A percentile compares a stretch with the other conserved stretches of the same genome.
These are phyloP conservation scores for Daedaleopsis sinensis DNA, from an alignment of 768 basidiomycete species.

Conservation along the genomic window DNA sequence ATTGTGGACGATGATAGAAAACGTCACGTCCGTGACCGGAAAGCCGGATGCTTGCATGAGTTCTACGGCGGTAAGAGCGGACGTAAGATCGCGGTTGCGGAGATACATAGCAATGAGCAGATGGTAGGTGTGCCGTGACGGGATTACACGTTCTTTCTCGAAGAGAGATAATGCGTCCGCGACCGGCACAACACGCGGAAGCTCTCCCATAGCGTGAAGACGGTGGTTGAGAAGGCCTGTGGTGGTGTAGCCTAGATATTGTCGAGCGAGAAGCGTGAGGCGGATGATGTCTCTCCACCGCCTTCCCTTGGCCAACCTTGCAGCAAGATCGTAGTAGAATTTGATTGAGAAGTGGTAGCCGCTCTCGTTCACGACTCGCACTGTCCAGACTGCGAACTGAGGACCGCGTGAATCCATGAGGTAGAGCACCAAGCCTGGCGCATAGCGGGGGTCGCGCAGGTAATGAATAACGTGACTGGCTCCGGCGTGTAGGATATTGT, in stretches of 20 bases:
- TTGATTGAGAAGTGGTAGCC: constrained; percentile 54
- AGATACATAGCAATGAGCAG: constrained; percentile 68
- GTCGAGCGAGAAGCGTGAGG: constrained; percentile 50
- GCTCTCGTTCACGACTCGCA: constrained; percentile 50
- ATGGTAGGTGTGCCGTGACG: constrained; percentile 68
- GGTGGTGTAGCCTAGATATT: constrained; percentile 52
- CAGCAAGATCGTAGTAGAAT: constrained; percentile 60
- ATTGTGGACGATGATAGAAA: constrained; percentile 57
- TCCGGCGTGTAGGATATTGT: not conserved
- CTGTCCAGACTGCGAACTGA: constrained; percentile 44
- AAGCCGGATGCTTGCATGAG: constrained; percentile 61
- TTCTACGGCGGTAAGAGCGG: constrained; percentile 55
- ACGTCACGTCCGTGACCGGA: constrained; percentile 57
- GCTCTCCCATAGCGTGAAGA: constrained; percentile 60
- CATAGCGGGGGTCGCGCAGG: constrained; percentile 6
- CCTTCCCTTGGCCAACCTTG: constrained; percentile 47
- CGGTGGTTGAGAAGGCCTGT: constrained; percentile 72
- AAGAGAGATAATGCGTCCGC: constrained; percentile 54
- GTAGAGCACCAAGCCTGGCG: constrained; percentile 11
- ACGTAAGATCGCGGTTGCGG: constrained; percentile 63
- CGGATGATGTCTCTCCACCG: constrained; percentile 55
- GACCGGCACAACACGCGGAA: constrained; percentile 49
- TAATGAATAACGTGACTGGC: not conserved
- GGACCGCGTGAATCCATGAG: constrained; percentile 33
- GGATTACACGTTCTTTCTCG: constrained; percentile 43